Conservation (phyloP, 1,284 basidiomycete species). For the Apiotrichum brassicae region DNA sequence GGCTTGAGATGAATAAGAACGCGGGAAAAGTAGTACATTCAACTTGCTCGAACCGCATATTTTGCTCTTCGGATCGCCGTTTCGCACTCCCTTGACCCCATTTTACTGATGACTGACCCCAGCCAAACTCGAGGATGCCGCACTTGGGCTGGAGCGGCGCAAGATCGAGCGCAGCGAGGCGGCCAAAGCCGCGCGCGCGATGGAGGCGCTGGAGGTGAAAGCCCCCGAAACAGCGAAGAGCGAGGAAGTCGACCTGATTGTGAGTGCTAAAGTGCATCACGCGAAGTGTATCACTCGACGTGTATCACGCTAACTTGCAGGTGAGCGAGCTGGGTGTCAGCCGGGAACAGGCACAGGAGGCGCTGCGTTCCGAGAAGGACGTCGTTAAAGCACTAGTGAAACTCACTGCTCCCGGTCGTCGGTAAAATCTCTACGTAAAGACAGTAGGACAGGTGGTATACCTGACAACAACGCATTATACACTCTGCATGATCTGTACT, state of each 20-base stretch:
- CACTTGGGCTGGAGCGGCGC: conserved; percentile 32
- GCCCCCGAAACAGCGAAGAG: conserved; percentile 19
- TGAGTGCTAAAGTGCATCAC: conserved; percentile 15
- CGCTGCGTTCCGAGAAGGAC: conserved; percentile 32
- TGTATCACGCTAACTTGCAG: conserved; percentile 15
- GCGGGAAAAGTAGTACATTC: too few species aligned
- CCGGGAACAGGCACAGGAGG: conserved; percentile 28
- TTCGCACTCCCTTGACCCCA: too few species aligned
- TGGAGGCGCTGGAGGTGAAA: conserved; percentile 34
- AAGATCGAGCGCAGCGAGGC: conserved; percentile 37
- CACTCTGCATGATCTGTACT: too few species aligned
- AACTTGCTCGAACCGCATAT: too few species aligned
- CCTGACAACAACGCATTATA: not conserved
- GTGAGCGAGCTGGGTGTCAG: conserved; percentile 31
- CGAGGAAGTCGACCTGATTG: conserved; percentile 37
- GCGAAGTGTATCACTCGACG: not conserved
- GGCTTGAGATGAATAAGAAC: not conserved
- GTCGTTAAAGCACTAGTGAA: conserved; percentile 35
- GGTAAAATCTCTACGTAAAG: conserved; percentile 16
- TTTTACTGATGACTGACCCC: not conserved
- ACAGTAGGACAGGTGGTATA: not conserved
- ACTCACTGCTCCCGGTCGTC: conserved; percentile 19
- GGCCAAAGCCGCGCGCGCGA: conserved; percentile 35
- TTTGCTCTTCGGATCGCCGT: too few species aligned
- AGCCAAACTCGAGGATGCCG: conserved; percentile 41